Conservation (phyloP, 2,329 filamentous ascomycete species). For the Didymosphaeria variabile region DNA sequence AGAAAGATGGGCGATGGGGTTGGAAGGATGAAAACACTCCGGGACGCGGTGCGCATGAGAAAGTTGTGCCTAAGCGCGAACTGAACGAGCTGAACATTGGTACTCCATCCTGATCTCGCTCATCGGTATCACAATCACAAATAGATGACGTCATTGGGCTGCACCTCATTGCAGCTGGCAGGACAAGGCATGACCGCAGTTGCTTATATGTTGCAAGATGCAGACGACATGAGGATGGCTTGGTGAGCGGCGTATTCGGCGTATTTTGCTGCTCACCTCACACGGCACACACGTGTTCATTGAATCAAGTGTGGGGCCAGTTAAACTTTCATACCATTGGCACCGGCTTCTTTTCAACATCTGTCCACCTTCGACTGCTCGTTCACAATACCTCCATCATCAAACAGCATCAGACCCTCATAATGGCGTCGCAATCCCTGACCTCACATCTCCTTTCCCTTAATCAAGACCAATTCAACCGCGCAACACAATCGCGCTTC, state of each 20-base stretch:
- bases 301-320: not conserved
- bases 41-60: constrained; percentile 20
- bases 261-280: too few species aligned
- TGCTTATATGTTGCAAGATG: too few species aligned
- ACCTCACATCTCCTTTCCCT: constrained; percentile 44
- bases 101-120: not conserved
- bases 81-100: not conserved
- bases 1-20: constrained; percentile 47
- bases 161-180: not conserved
- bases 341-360: not conserved
- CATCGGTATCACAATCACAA: not conserved
- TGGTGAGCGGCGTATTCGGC: too few species aligned
- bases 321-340: not conserved
- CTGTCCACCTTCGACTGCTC: not conserved
- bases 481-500: constrained; percentile 43
- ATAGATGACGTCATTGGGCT: not conserved
- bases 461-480: constrained; percentile 36
- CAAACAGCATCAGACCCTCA: not conserved
- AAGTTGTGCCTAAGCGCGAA: constrained; percentile 7
- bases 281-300: not conserved
- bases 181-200: too few species aligned
- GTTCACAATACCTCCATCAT: not conserved
- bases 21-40: constrained; percentile 41
- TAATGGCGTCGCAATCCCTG: constrained; percentile 24
- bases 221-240: not conserved